Percentiles rank a stretch among this genome's conserved stretches.
Conservation (phyloP, 2,329 filamentous ascomycete species). For the Sodiomyces alkalinus region DNA sequence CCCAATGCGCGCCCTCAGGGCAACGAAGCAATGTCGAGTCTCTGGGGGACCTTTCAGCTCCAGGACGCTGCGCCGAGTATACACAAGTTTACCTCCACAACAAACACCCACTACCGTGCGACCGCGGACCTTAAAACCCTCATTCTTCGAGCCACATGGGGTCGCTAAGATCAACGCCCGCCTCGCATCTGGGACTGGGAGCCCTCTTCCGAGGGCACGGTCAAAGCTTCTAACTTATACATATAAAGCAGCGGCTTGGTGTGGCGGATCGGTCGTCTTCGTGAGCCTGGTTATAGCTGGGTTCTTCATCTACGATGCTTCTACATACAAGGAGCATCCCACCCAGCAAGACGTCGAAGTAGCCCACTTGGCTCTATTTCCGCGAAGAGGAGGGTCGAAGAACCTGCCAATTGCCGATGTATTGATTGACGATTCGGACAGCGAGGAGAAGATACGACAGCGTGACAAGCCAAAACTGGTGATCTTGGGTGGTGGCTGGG, state of each 20-base stretch:
- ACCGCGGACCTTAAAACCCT: constrained; percentile 6
- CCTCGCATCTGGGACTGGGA: constrained; percentile 35
- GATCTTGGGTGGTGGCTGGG: constrained; percentile 89
- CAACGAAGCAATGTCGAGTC: constrained; percentile 1
- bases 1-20: no score
- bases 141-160: constrained; percentile 6
- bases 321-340: constrained; percentile 66
- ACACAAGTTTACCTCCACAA: no score
- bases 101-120: no score
- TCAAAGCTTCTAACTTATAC: constrained; percentile 41
- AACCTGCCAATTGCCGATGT: constrained; percentile 84
- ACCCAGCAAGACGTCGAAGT: constrained; percentile 61
- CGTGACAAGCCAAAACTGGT: constrained; percentile 89
- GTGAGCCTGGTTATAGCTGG: constrained; percentile 54
- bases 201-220: constrained; percentile 30
- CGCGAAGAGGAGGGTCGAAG: constrained; percentile 76
- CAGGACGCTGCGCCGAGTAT: no score
- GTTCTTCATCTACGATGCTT: constrained; percentile 90
- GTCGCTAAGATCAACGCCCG: constrained; percentile 15
- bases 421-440: constrained; percentile 80
- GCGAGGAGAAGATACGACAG: constrained; percentile 47
- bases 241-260: constrained; percentile 53
- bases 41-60: no score
- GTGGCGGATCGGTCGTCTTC: constrained; percentile 63
- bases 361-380: constrained; percentile 69